phyloP scores from a whole-genome alignment of 345 rosid species.

The Hibiscus syriacus region DNA sequence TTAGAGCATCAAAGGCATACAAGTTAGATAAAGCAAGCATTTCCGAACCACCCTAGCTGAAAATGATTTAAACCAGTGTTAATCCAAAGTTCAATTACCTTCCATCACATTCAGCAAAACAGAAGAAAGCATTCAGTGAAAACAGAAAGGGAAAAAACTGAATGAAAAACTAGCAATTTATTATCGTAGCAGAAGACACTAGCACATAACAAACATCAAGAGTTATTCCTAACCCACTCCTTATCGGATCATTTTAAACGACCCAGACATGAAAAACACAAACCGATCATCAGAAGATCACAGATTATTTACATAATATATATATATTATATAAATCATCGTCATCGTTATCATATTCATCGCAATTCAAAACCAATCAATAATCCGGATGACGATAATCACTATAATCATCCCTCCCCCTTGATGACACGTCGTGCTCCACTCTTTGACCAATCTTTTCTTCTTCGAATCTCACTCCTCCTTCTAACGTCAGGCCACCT shows the following conservation, averaged over 20 bases:
- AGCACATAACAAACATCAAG: not conserved
- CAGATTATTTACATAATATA: constrained; percentile 9
- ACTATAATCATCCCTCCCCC: constrained; percentile 23
- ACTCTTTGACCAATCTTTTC: constrained; percentile 18
- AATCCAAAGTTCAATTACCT: too few species aligned
- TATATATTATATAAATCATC: too few species aligned
- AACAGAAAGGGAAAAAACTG: too few species aligned
- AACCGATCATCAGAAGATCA: not conserved
- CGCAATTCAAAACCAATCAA: not conserved
- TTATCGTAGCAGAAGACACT: not conserved
- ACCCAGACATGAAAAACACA: not conserved
- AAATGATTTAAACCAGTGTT: too few species aligned
- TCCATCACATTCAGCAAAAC: too few species aligned
- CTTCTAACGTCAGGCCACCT: constrained; percentile 28
- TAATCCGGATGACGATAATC: constrained; percentile 12
- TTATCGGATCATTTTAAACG: not conserved
- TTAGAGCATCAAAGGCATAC: too few species aligned
- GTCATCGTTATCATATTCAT: not conserved
- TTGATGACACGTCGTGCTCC: constrained; percentile 14
- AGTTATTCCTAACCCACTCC: not conserved
- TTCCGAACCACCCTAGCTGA: too few species aligned
- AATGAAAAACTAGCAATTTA: not conserved
- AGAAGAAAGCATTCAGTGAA: too few species aligned
- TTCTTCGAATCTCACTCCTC: constrained; percentile 28
- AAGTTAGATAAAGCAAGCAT: too few species aligned